Base-by-base conservation (phyloP, 306 rosid species). In the Vicia villosa region DNA sequence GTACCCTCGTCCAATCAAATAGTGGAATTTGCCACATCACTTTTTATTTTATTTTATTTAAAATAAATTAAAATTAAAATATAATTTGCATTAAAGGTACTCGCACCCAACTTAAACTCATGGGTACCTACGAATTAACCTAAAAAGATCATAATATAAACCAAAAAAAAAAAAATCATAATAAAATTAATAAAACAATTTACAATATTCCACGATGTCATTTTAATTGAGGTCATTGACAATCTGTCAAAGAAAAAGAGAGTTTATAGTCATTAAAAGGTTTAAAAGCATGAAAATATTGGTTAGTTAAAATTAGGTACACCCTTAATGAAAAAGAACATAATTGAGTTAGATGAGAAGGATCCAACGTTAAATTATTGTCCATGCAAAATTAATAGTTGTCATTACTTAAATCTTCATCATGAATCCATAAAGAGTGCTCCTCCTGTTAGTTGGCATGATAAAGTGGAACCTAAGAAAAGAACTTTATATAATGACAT, bases 321-420 rank as follows among this genome's bases (percentile, higher is more conserved):
- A 24, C 37, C 10, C 3, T 32, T 74, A 32, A 58, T 66, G 14
- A 15, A 61, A 41, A 15, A 57, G 20, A 64, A 30, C 59, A 70
- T 63, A 69, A 77, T 11, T 36, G 68, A 70, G 68, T 68, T 63
- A 70, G 81, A 64, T 77, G 72, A 36, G 45, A 62, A 69, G 54
- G 62, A 70, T 34, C 11, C 43, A 54, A 42, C 15, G 70, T 61
- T 61, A 37, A 56, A 57, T 17, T 14, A 63, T 69, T 59, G 28
- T 70, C 14, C 54, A 69, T 40, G 38, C 40, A 72, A 47, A 37
- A 73, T 55, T 5, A 24, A 55, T 68, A 73, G 72, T 68, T 74
- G 79, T 41, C 57, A 51, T 54, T 62, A 79, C 56, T 73, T 73
- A 59, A 34, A 34, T 34, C 67, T 66, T n/a, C 57, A 20, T 40